Conservation (phyloP, 2,329 filamentous ascomycete genomes). For the Dothistroma septosporum region DNA sequence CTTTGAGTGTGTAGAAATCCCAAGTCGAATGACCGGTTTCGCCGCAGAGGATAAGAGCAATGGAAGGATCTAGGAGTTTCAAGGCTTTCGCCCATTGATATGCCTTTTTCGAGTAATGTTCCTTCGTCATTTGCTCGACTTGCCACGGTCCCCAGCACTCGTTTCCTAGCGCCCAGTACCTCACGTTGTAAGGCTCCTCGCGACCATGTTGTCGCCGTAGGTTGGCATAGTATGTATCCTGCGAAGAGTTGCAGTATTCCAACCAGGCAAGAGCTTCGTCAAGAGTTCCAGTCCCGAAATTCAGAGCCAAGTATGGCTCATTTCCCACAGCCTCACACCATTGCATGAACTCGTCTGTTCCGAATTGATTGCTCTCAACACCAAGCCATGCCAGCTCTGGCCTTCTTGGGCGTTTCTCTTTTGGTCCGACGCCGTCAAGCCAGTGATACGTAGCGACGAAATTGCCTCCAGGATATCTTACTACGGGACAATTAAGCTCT, state of each 20-base stretch:
- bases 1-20: slow-evolving; percentile 69
- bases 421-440: slow-evolving; percentile 74
- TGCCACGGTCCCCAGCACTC: slow-evolving; percentile 66
- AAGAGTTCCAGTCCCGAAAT: slow-evolving; percentile 70
- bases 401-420: slow-evolving; percentile 59
- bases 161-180: slow-evolving; percentile 84
- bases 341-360: slow-evolving; percentile 80
- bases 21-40: slow-evolving; percentile 65
- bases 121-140: slow-evolving; percentile 63
- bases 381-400: slow-evolving; percentile 77
- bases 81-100: slow-evolving; percentile 69
- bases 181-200: slow-evolving; percentile 72
- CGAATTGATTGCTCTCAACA: slow-evolving; percentile 72
- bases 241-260: slow-evolving; percentile 79
- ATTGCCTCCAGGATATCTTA: slow-evolving; percentile 79
- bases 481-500: slow-evolving; percentile 70
- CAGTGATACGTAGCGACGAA: slow-evolving; percentile 84
- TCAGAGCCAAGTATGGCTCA: slow-evolving; percentile 74
- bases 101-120: slow-evolving; percentile 65
- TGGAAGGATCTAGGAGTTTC: slow-evolving; percentile 65
- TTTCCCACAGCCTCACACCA: slow-evolving; percentile 68
- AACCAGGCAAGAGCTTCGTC: slow-evolving; percentile 68
- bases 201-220: slow-evolving; percentile 70
- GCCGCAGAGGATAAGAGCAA: slow-evolving; percentile 70
- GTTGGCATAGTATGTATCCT: slow-evolving; percentile 77